Evolutionary conservation across 2,329 filamentous ascomycete species (phyloP).

Genomic region (Elsinoe batatas): DNA sequence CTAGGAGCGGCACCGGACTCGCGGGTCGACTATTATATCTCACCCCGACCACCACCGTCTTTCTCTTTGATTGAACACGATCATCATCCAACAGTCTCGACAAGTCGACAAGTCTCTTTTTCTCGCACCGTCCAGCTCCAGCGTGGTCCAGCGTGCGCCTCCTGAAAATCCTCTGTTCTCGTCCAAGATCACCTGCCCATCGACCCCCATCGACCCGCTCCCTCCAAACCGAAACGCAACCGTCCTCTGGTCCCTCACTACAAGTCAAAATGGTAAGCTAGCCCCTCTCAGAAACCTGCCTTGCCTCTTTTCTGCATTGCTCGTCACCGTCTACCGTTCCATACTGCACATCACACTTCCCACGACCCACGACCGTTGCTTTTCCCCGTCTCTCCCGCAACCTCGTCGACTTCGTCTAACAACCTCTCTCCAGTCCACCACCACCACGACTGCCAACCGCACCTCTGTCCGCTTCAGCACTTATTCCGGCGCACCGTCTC

Average conservation of each 20-base stretch:
- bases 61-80: background rate
- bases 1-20: background rate
- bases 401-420: background rate
- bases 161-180: conserved; percentile 11
- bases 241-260: background rate
- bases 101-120: background rate
- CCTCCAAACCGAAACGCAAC: conserved; percentile 3
- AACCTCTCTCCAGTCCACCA: background rate
- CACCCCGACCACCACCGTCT: background rate
- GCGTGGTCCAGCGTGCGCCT: conserved; percentile 15
- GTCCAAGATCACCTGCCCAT: background rate
- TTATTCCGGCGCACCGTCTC: conserved; percentile 41
- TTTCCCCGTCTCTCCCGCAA: conserved; percentile 12
- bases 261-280: conserved; percentile 12
- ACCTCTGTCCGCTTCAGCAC: conserved; percentile 39
- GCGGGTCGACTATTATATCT: background rate
- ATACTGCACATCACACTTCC: conserved; percentile 1
- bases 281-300: background rate
- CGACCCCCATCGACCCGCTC: background rate
- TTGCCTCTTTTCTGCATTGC: background rate
- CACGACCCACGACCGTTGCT: background rate
- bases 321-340: background rate
- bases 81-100: background rate
- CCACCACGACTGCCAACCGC: conserved; percentile 19
- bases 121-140: background rate